Conservation (phyloP, 2,329 filamentous ascomycete genomes). For the Penicillium occitanis region DNA sequence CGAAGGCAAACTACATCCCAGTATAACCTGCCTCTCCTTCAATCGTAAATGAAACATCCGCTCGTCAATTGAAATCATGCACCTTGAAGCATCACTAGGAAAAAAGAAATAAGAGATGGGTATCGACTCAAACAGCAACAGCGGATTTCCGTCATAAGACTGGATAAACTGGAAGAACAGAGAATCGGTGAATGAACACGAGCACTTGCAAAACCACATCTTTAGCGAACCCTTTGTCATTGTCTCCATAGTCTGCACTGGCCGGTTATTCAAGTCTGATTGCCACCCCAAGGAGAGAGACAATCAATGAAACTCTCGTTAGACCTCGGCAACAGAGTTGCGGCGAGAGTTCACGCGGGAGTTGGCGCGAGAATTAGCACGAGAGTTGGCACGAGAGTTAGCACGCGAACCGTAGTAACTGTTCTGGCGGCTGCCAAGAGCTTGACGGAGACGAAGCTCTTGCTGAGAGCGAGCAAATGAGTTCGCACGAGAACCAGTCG, state of each 20-base stretch:
- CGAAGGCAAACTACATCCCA: not conserved
- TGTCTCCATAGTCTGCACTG: not conserved
- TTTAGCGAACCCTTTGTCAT: not conserved
- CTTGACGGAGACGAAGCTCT: conserved; percentile 39
- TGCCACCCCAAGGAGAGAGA: not conserved
- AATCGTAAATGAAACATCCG: conserved; percentile 1
- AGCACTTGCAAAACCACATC: not conserved
- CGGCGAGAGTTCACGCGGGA: conserved; percentile 33
- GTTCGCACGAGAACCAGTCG: conserved; percentile 36
- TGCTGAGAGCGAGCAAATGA: conserved; percentile 43
- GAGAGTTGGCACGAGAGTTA: conserved; percentile 34
- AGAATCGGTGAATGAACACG: not conserved
- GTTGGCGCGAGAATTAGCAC: conserved; percentile 28
- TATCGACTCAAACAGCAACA: conserved; percentile 17
- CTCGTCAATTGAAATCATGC: conserved; percentile 4
- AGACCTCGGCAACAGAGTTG: conserved; percentile 14
- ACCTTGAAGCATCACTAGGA: conserved; percentile 7
- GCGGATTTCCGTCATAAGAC: not conserved
- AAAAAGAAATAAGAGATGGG: conserved; percentile 17
- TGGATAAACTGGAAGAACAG: not conserved
- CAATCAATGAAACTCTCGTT: not conserved
- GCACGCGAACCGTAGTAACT: conserved; percentile 36
- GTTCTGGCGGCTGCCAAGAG: conserved; percentile 36
- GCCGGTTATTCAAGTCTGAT: not conserved
- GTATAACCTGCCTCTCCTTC: not conserved